These are phyloP conservation scores for Skeletonema costatum DNA, from an alignment of 108 stramenopile genomes.

Conservation along the genomic window DNA sequence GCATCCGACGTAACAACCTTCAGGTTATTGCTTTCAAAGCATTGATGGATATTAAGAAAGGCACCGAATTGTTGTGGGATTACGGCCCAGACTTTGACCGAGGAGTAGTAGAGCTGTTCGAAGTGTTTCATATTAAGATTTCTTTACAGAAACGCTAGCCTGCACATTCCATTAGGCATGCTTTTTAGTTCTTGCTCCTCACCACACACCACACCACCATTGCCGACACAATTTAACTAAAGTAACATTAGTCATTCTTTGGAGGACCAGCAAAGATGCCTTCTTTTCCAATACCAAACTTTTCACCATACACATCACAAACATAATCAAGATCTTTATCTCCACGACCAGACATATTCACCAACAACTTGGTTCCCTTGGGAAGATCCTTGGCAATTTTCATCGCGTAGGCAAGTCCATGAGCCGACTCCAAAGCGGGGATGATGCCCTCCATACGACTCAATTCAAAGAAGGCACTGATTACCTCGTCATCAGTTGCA, in stretches of 20 bases:
- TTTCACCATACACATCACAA: constrained; percentile 87
- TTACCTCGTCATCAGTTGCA: constrained; percentile 87
- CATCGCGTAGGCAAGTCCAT: constrained; percentile 86
- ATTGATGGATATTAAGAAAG: too few relatives aligned
- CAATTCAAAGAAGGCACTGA: constrained; percentile 83
- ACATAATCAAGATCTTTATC: constrained; percentile 96
- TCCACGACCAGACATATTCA: constrained; percentile 92
- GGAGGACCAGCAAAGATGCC: constrained; percentile 36
- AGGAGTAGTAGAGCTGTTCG: too few relatives aligned
- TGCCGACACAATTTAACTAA: too few relatives aligned
- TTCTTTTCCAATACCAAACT: constrained; percentile 64
- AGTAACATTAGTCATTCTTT: constrained; percentile 9
- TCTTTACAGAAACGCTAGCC: neutral
- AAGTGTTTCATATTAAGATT: too few relatives aligned
- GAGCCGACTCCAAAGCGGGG: constrained; percentile 90
- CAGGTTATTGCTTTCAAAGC: too few relatives aligned
- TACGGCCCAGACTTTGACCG: too few relatives aligned
- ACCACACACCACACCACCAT: too few relatives aligned
- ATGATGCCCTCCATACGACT: constrained; percentile 92
- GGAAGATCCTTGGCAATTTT: constrained; percentile 83
- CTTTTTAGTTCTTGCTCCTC: too few relatives aligned
- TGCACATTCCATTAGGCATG: too few relatives aligned
- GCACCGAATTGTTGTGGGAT: too few relatives aligned
- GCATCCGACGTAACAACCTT: too few relatives aligned
- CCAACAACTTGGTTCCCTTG: constrained; percentile 77